Evolutionary conservation across 2,329 filamentous ascomycete genomes (phyloP), one percentile per base, ranked within the genome.

Genomic region (Tolypocladium tundrense): DNA sequence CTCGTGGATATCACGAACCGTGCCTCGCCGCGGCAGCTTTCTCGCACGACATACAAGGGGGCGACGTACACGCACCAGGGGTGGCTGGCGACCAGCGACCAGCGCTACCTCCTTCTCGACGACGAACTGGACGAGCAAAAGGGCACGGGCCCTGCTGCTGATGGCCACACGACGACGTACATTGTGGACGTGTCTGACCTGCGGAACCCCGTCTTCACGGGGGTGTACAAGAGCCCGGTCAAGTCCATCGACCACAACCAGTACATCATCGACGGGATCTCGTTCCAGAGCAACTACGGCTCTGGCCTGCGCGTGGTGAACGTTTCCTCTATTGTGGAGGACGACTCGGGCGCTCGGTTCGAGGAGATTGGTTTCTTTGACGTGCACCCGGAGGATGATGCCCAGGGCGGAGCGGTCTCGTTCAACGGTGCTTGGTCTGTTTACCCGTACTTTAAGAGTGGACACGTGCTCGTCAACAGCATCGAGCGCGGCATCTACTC

Each of bases 1-100:
- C 69, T 70, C 56, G 78, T 76, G 63, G 78, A 82, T 57, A 72
- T 81, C 10, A 78, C 75, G n/a, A 66, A 78, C 65, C 79, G 79
- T 68, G 67, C 70, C 16, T 65, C 66, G 42, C 67, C 73, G 55
- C 72, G 65, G n/a, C 70, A 80, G 59, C 73, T 83, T 60, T 81
- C 79, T 55, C 74, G 73, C 58, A 82, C 79, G 1, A 75, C 75
- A 0, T 84, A 83, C 67, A 73, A 77, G 9, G 81, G 81, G 45
- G 78, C 77, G 24, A 67, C 74, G 10, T 83, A 82, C 70, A 81
- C 79, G 1, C 80, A 84, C 64, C 80, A 83, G 64, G 81, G 81
- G 50, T 78, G 75, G 70, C 70, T 82, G 11, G 72, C 79, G 45
- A 72, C 79, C 64, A 66, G 68, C 13, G 65, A 72, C 56, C 74